Base-by-base conservation (phyloP, 2,329 filamentous ascomycete species). In the Trichoderma sp. region DNA sequence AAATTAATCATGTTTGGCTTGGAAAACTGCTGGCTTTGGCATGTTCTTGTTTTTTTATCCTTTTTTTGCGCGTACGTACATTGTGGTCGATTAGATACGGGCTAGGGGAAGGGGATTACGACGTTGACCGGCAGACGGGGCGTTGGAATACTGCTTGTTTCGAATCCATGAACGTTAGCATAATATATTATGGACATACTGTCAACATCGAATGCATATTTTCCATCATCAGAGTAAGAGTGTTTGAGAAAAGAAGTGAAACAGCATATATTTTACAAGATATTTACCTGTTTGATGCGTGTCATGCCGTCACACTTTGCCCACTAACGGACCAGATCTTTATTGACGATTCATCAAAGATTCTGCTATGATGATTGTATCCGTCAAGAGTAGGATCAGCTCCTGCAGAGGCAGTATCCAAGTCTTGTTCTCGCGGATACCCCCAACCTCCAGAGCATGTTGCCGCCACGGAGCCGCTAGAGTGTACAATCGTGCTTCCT, bases 371-470 rank as follows among this genome's bases (percentile, higher is more conserved):
- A 45, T 38, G 35, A 14, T 38, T 27, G 24, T 35, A 56, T 16
- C 71, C 75, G 6, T 71, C 67, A 16, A n/a, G 4, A 18, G 45
- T 29, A 4, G 59, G 50, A 5, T 62, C n/a, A 31, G 27, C 50
- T 11, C 69, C 72, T 35, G 67, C 53, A 4, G 56, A 60, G 3
- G 41, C 35, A 79, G 78, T n/a, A 76, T 35, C 71, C 24, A 60
- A 6, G 11, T 60, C 41, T 8, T 38, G 11, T 16, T 73, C 69
- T 11, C 38, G 69, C 31, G 80, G 76, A 38, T 83, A 83, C 18
- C 82, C 83, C 89, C 89, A 91, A 2, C 87, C 87, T 2, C 89
- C 89, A 0, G 89, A 88, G 79, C 89, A 91, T 0, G 89, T 91
- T 24, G 87, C 89, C 18, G 87, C 82, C 1, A 91, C 89, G 0